Evolutionary conservation across 2,329 filamentous ascomycete genomes (phyloP), one percentile per base, ranked within the genome.

Genomic region (Cyanodermella asteris): DNA sequence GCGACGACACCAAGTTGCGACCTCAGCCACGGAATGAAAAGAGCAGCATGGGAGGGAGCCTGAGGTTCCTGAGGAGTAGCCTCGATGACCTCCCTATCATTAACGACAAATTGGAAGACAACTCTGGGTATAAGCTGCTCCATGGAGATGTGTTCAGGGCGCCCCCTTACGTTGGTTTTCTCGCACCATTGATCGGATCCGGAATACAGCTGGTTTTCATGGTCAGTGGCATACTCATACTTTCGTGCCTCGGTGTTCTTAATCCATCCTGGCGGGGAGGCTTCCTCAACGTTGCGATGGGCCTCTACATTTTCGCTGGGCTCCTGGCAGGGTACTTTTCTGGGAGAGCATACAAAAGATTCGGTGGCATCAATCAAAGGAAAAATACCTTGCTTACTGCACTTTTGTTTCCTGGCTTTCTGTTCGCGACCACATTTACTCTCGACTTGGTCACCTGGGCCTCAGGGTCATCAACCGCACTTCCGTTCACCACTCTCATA

Each of bases 361-460:
- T 87, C 41, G 73, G 74, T 16, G 78, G 78, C 12, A 55, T 63
- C 24, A 62, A 72, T 34, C 81, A 74, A 63, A 59, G 64, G 22
- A 69, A 70, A 44, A 91, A 91, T 40, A 73, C 73, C 3, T 41
- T 84, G 15, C 58, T 76, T 29, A 90, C 80, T 4, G 76, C 75
- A 0, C 53, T 72, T 7, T 58, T 90, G 3, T 76, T 90, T 42
- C 80, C 80, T 0, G 78, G 78, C 2, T 57, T 87, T 5, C 51
- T 76, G 1, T 90, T 90, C 41, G 55, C 60, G 6, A 58, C 75
- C 16, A 53, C 82, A 18, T 80, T 90, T 48, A 60, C 84, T 24
- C 59, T 90, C 30, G 90, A 91, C 44, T 57, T 90, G 7, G 90
- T 90, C 42, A 76, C 87, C 30, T 91, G 80, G 80, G 72, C 77